Percentiles rank a stretch among this genome's conserved stretches.
Evolutionary conservation across 345 rosid species (phyloP).

Genomic region (Viola odorata): DNA sequence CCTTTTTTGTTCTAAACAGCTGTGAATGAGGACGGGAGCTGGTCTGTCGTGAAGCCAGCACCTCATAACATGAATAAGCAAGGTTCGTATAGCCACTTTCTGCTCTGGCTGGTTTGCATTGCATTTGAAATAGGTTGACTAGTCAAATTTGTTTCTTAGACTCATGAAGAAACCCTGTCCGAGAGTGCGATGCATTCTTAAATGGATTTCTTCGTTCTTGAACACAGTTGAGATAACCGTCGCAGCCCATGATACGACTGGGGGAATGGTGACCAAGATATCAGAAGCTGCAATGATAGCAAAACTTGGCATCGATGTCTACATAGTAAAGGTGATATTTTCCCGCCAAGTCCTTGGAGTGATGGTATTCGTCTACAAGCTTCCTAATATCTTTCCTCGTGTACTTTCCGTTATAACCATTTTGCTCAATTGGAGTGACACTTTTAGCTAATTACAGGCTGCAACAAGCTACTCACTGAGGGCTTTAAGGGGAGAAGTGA

Average conservation of each 20-base stretch:
- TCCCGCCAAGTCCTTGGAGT: neutral
- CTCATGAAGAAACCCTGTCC: no score
- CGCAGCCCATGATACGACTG: slow-evolving; percentile 89
- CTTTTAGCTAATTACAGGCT: slow-evolving; percentile 35
- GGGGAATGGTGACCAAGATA: slow-evolving; percentile 90
- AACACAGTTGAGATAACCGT: slow-evolving; percentile 67
- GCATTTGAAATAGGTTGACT: neutral
- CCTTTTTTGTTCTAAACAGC: slow-evolving; percentile 32
- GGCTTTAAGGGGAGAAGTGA: slow-evolving; percentile 62
- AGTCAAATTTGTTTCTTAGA: neutral
- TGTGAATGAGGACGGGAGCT: slow-evolving; percentile 71
- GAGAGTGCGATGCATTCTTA: neutral
- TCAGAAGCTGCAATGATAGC: slow-evolving; percentile 90
- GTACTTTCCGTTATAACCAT: neutral
- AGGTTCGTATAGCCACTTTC: slow-evolving; percentile 39
- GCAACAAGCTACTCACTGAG: slow-evolving; percentile 63
- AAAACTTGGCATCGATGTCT: slow-evolving; percentile 78
- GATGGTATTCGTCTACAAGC: no score
- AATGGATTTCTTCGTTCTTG: neutral
- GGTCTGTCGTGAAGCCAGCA: slow-evolving; percentile 62
- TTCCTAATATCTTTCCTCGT: neutral
- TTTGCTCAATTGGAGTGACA: neutral
- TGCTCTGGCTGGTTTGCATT: neutral
- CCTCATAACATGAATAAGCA: slow-evolving; percentile 30
- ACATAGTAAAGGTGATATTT: slow-evolving; percentile 64